phyloP scores from a whole-genome alignment of 2,329 filamentous ascomycete species.

The Aureobasidium sp. region DNA sequence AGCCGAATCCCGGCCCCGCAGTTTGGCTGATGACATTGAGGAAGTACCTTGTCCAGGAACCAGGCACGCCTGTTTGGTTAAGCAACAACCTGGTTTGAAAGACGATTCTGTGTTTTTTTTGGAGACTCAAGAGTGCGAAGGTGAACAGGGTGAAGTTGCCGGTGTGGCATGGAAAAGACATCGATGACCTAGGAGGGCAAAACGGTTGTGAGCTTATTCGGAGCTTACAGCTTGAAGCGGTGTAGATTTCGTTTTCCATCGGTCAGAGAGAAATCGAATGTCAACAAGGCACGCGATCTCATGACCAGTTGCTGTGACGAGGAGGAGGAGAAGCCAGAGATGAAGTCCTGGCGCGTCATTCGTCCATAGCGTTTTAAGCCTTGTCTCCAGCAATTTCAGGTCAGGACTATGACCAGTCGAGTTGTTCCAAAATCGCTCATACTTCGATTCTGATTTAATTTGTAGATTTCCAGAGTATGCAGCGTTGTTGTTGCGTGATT shows the following conservation, averaged over 20 bases:
- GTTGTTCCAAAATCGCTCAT: slow-evolving; percentile 9
- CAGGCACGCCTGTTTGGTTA: neutral
- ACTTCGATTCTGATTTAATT: neutral
- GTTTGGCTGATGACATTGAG: slow-evolving; percentile 4
- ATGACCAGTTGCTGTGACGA: neutral
- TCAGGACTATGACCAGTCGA: neutral
- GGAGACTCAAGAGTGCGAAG: too few species aligned
- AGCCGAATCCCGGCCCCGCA: slow-evolving; percentile 7
- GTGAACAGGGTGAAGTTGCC: too few species aligned
- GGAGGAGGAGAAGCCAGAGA: too few species aligned
- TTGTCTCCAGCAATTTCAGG: neutral
- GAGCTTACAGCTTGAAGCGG: neutral
- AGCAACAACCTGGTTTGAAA: neutral
- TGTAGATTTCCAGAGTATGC: neutral
- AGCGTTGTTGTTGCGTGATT: slow-evolving; percentile 11
- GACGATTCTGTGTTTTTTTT: neutral
- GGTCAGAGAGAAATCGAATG: neutral
- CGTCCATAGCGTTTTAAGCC: neutral
- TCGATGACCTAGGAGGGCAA: neutral
- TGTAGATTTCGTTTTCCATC: neutral
- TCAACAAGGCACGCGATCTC: neutral
- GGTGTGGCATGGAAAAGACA: neutral
- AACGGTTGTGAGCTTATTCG: neutral
- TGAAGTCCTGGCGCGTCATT: neutral
- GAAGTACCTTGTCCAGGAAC: neutral